Evolutionary conservation across 2,329 filamentous ascomycete species (phyloP).

Genomic region (Teratosphaeriaceae sp.): DNA sequence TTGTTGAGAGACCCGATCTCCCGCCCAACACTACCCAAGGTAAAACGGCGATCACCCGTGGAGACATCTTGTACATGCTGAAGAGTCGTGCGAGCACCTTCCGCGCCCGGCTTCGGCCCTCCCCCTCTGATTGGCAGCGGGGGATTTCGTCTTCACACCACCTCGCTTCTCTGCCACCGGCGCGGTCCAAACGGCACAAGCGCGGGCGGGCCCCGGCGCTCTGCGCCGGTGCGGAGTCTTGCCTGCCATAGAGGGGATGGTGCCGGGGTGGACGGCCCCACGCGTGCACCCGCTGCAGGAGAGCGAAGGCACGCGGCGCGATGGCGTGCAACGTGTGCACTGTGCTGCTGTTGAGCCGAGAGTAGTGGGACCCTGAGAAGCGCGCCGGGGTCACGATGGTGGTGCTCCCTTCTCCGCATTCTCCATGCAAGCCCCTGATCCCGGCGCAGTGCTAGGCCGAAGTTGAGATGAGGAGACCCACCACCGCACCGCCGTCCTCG

Average conservation of each 20-base stretch:
- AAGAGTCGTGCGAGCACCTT: constrained; percentile 16
- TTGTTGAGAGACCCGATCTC: too few species aligned
- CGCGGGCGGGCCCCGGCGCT: background rate
- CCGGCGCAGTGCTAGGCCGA: constrained; percentile 10
- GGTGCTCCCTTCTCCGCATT: constrained; percentile 12
- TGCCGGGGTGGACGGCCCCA: background rate
- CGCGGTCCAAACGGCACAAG: constrained; percentile 10
- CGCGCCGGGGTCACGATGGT: constrained; percentile 2
- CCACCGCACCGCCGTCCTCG: background rate
- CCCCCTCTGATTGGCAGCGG: constrained; percentile 13
- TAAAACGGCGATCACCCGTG: background rate
- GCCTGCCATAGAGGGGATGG: background rate
- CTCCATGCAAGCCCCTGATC: constrained; percentile 9
- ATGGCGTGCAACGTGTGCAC: constrained; percentile 2
- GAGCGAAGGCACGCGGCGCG: background rate
- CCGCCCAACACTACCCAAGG: background rate
- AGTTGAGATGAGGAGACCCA: background rate
- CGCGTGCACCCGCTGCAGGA: constrained; percentile 1
- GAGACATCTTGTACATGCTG: too few species aligned
- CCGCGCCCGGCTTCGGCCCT: constrained; percentile 6
- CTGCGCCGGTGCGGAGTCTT: background rate
- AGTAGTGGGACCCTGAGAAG: constrained; percentile 1
- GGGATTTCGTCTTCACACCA: constrained; percentile 5
- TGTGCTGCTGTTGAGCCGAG: too few species aligned
- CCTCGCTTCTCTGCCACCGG: constrained; percentile 12